Percentiles rank a stretch among this genome's conserved stretches.
These are phyloP conservation scores for Scutellaria baicalensis DNA, from an alignment of 257 asterid genomes.

Conservation along the genomic window DNA sequence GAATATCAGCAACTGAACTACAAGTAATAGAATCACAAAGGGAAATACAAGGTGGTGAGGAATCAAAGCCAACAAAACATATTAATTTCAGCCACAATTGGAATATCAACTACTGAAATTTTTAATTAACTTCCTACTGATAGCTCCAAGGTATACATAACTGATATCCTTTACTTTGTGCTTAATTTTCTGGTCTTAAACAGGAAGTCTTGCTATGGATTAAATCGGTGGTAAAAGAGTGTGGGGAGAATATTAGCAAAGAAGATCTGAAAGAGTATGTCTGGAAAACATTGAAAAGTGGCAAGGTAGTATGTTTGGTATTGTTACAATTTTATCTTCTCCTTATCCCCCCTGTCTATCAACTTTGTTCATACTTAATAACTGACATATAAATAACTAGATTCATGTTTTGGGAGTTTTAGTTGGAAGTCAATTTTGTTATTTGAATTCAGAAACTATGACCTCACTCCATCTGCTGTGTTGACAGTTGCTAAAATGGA, in stretches of 20 bases:
- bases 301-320: conserved; percentile 4
- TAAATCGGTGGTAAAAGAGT: conserved; percentile 86
- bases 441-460: neutral
- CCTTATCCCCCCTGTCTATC: neutral
- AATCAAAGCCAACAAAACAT: neutral
- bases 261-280: conserved; percentile 77
- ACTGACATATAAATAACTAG: neutral
- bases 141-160: neutral
- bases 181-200: conserved; percentile 7
- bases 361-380: conserved; percentile 4
- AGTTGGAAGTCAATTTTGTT: neutral
- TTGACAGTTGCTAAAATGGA: neutral
- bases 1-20: neutral
- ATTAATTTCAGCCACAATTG: neutral
- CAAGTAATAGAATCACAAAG: neutral
- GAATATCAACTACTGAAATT: neutral
- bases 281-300: conserved; percentile 96
- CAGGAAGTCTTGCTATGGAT: conserved; percentile 98
- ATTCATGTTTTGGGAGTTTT: neutral
- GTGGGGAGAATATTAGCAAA: conserved; percentile 88
- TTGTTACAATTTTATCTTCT: neutral
- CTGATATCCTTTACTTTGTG: neutral
- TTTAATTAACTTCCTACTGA: neutral
- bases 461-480: neutral
- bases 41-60: neutral